These are phyloP conservation scores for Cyberlindnera euphorbiae DNA, from an alignment of 805 yeast species.

Conservation along the genomic window DNA sequence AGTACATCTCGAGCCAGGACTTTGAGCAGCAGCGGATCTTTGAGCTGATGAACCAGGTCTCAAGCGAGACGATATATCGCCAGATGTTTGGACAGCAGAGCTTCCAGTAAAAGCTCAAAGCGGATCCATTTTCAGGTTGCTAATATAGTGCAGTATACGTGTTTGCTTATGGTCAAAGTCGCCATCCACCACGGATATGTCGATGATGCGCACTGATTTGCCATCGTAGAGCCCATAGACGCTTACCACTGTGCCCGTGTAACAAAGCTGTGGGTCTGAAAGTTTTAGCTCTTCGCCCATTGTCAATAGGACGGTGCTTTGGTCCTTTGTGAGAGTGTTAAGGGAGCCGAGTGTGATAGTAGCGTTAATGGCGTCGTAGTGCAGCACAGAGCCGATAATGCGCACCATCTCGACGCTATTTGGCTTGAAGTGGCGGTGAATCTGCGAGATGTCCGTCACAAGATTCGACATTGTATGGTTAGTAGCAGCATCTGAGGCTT, in stretches of 20 bases:
- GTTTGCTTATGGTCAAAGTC: slow-evolving; percentile 5
- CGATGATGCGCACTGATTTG: slow-evolving; percentile 4
- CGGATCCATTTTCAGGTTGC: slow-evolving; percentile 8
- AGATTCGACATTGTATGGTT: slow-evolving; percentile 14
- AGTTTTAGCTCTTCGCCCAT: slow-evolving; percentile 14
- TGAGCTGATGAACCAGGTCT: slow-evolving; percentile 57
- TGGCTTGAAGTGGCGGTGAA: slow-evolving; percentile 4
- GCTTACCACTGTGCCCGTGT: slow-evolving; percentile 20
- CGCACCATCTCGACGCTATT: slow-evolving; percentile 19
- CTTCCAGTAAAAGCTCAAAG: slow-evolving; percentile 7
- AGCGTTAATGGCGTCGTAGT: slow-evolving; percentile 15
- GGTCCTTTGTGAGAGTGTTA: slow-evolving; percentile 8
- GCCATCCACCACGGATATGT: slow-evolving; percentile 8
- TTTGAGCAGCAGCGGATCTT: slow-evolving; percentile 51
- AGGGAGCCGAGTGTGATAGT: slow-evolving; percentile 15
- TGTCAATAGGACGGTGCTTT: slow-evolving; percentile 6
- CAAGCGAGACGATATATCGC: slow-evolving; percentile 61
- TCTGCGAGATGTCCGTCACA: slow-evolving; percentile 10
- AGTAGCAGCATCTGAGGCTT: too few relatives aligned
- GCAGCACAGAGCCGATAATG: slow-evolving; percentile 18
- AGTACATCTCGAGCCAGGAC: slow-evolving; percentile 13
- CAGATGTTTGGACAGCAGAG: slow-evolving; percentile 43
- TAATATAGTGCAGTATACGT: slow-evolving; percentile 6
- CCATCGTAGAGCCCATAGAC: slow-evolving; percentile 18
- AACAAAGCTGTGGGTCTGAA: slow-evolving; percentile 15